phyloP scores from a whole-genome alignment of 2,329 filamentous ascomycete species.

The Cladosporium sp. region DNA sequence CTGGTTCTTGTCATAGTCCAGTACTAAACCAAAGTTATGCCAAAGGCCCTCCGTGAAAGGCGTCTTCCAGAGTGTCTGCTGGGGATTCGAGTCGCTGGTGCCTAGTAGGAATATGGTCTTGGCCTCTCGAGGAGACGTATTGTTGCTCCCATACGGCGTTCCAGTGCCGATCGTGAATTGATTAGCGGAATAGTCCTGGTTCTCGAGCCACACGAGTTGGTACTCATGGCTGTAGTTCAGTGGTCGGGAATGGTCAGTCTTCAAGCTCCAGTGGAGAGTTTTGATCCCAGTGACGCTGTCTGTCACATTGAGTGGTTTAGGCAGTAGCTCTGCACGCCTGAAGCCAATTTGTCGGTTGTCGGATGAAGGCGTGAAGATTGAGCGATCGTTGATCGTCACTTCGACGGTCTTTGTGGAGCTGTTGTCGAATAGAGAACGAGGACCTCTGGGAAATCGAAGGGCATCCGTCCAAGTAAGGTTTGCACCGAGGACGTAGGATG shows the following conservation, averaged over 20 bases:
- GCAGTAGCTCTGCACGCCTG: conserved; percentile 55
- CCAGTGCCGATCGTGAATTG: conserved; percentile 39
- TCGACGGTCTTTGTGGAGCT: conserved; percentile 42
- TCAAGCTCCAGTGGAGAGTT: conserved; percentile 58
- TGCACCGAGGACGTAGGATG: conserved; percentile 50
- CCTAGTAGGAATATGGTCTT: conserved; percentile 28
- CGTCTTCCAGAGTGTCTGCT: conserved; percentile 46
- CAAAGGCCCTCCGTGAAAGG: conserved; percentile 49
- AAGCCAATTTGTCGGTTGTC: conserved; percentile 59
- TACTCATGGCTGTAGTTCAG: conserved; percentile 60
- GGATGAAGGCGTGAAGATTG: conserved; percentile 56
- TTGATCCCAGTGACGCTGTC: conserved; percentile 51
- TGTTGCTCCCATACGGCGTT: conserved; percentile 38
- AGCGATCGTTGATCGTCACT: conserved; percentile 53
- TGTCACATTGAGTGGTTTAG: conserved; percentile 49
- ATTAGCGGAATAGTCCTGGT: conserved; percentile 45
- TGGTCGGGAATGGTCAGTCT: conserved; percentile 47
- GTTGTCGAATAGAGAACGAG: conserved; percentile 44
- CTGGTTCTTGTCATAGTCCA: conserved; percentile 54
- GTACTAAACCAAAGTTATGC: conserved; percentile 58
- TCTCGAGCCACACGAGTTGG: conserved; percentile 50
- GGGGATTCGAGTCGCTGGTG: conserved; percentile 21
- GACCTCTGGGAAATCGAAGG: conserved; percentile 43
- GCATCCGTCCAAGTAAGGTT: conserved; percentile 49
- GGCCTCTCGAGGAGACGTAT: conserved; percentile 31